Evolutionary conservation across 106 monocot genomes (phyloP).

Genomic region (Vanilla planifolia): DNA sequence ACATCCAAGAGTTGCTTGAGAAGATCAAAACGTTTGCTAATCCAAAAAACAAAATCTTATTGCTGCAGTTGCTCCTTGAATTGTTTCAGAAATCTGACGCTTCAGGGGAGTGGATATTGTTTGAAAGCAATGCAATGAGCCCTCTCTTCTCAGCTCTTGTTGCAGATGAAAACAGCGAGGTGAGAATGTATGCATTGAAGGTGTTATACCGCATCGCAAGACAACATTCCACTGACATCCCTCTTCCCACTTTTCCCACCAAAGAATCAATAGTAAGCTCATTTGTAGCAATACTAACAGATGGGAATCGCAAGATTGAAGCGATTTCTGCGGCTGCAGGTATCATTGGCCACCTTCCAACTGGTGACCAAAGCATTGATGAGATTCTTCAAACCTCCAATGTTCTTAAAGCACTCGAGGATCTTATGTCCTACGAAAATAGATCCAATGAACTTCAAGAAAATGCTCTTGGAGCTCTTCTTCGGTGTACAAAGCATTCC

Average conservation of each 20-base stretch:
- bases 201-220: slow-evolving; percentile 2
- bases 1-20: slow-evolving; percentile 6
- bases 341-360: slow-evolving; percentile 13
- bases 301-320: not conserved
- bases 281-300: slow-evolving; percentile 1
- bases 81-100: slow-evolving; percentile 9
- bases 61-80: not conserved
- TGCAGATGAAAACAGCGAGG: not conserved
- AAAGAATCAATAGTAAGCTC: slow-evolving; percentile 1
- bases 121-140: not conserved
- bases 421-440: not conserved
- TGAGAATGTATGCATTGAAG: slow-evolving; percentile 6
- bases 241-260: slow-evolving; percentile 12
- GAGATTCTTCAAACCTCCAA: slow-evolving; percentile 1
- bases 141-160: slow-evolving; percentile 1
- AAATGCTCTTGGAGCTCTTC: slow-evolving; percentile 7
- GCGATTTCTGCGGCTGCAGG: slow-evolving; percentile 9
- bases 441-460: not conserved
- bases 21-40: no score
- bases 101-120: slow-evolving; percentile 1
- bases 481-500: slow-evolving; percentile 4
- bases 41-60: not conserved
- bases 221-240: not conserved
- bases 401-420: slow-evolving; percentile 8
- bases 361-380: slow-evolving; percentile 1